Conservation (phyloP, 108 stramenopile species). For the Schizochytrium sp. region DNA sequence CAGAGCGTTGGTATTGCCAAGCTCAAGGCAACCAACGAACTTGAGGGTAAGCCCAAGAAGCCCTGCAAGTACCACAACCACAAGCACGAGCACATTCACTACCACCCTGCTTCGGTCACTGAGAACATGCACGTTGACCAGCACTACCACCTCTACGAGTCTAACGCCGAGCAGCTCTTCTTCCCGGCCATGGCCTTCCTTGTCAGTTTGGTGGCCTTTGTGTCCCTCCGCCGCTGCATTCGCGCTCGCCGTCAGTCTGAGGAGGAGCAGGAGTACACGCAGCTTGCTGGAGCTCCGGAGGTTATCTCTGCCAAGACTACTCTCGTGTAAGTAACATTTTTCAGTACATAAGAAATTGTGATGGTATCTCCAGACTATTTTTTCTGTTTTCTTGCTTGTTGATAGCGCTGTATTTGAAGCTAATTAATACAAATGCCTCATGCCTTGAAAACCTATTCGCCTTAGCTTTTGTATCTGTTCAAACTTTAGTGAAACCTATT, state of each 20-base stretch:
- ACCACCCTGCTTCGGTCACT: not conserved
- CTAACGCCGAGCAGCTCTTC: not conserved
- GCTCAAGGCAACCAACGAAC: not conserved
- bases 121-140: not conserved
- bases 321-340: no score
- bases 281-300: no score
- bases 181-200: not conserved
- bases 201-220: not conserved
- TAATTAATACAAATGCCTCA: no score
- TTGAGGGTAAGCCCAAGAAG: not conserved
- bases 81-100: slow-evolving; percentile 32
- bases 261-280: not conserved
- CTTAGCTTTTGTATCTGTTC: no score
- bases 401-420: no score
- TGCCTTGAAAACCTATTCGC: no score
- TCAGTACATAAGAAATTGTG: no score
- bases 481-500: no score
- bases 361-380: no score
- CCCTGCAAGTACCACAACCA: not conserved
- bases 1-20: slow-evolving; percentile 60
- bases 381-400: no score
- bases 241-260: not conserved
- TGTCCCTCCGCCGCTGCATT: not conserved
- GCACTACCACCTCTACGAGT: not conserved
- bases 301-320: no score